These are phyloP conservation scores for Purpureocillium lavendulum DNA, from an alignment of 2,329 filamentous ascomycete species.

Conservation along the genomic window DNA sequence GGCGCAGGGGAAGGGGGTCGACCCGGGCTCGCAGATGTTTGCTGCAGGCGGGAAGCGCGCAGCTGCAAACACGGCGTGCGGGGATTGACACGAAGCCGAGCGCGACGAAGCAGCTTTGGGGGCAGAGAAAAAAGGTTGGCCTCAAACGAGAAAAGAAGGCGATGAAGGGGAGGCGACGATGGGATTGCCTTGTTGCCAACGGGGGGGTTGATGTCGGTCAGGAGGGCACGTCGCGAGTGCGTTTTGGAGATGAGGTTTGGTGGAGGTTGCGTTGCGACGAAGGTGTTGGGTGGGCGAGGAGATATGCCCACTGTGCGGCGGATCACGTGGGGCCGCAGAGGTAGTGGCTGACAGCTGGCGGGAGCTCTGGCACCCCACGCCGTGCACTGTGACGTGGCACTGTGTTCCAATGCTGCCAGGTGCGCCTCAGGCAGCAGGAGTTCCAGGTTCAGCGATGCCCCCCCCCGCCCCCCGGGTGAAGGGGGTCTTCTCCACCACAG, in stretches of 20 bases:
- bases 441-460: no score
- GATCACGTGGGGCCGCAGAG: neutral
- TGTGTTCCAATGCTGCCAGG: no score
- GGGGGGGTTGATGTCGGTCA: neutral
- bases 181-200: conserved; percentile 1
- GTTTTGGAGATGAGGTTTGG: neutral
- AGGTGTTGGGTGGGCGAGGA: neutral
- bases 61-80: no score
- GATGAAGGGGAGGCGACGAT: conserved; percentile 1
- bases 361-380: neutral
- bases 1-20: no score
- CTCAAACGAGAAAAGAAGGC: neutral
- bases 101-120: neutral
- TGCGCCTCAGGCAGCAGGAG: no score
- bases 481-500: no score
- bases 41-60: no score
- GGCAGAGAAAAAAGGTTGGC: neutral
- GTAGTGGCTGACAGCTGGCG: neutral
- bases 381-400: neutral
- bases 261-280: neutral
- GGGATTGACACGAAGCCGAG: neutral
- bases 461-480: no score
- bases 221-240: conserved; percentile 1
- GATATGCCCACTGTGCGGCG: conserved; percentile 1
- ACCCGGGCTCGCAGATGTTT: no score